Evolutionary conservation across 2,329 filamentous ascomycete species (phyloP), one percentile per base, ranked within the genome.

Genomic region (Beauveria pseudobassiana): DNA sequence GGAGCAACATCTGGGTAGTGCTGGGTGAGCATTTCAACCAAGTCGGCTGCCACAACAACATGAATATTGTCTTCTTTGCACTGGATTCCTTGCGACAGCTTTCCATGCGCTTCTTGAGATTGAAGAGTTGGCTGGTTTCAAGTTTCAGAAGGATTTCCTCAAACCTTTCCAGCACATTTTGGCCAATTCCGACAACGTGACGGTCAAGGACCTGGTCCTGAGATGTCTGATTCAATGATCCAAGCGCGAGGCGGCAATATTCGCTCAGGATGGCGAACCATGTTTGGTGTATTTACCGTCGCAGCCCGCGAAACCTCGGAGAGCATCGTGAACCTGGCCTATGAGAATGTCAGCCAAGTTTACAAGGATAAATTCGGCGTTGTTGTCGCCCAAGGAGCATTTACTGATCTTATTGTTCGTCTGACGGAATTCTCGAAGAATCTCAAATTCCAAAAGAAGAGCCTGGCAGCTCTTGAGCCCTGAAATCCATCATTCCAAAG

Each of bases 391-490:
- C 96, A 99, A 74, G 95, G 92, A 26, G 93, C 95, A 3, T 99
- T 99, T 71, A 93, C 95, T 0, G 96, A 99, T 72, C 80, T 99
- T 30, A 89, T 99, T 63, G 91, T 99, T 58, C 99, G 95, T 71
- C 78, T 99, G 65, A 99, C 96, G 0, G 92, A 98, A 73, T 99
- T 99, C 73, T 97, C 93, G 20, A 99, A 99, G 81, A 99, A 99
- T 73, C 88, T 92, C 75, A 93, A 88, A 70, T 99, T 99, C 77
- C 95, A 99, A 75, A 98, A 98, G 81, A 98, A 98, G 80, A 96
- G 93, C 20, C 75, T 99, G 59, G 92, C 96, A 71, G 93, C 95
- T 0, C 93, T 99, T 72, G 95, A 99, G 75, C 88, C 5, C 78
- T 99, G 45, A 98, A 97, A 74, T 92, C 91, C 0, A 91, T 93